Base-by-base conservation (phyloP, 176 grass and related monocot genomes). In the Oropetium thomaeum region DNA sequence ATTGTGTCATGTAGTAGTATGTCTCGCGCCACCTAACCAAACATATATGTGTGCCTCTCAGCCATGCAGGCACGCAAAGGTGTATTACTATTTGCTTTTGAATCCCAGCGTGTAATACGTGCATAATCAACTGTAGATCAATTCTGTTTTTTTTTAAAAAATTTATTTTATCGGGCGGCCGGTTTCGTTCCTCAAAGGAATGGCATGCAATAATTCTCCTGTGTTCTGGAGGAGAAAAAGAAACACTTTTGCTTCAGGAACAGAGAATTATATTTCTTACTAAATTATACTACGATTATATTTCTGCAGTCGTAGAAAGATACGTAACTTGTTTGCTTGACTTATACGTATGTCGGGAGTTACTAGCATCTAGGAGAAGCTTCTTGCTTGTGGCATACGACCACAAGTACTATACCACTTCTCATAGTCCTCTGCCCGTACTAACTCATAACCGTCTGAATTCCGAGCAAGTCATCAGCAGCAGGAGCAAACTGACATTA, bases 1-100 rank as follows among this genome's bases (percentile, higher is more conserved):
- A n/a, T 71, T 84, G 81, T 84, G 81, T 84, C 73, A 70, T 69
- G 51, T 68, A 48, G 16, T 37, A 37, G 35, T 45, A 27, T 51
- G 34, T 48, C 23, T 27, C 35, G 30, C 52, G 35, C 23, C 64
- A 76, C 25, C 53, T 23, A 75, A 38, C 62, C 30, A 75, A 45
- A 22, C 41, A 47, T 59, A 51, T 53, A 47, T 30, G n/a, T n/a
- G n/a, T n/a, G n/a, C n/a, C n/a, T n/a, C n/a, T n/a, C 40, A 51
- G 28, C 55, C 78, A 62, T 63, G 41, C 57, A 67, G 1, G 52
- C 57, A 67, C 1, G 52, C 49, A 19, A 67, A 75, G 20, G 1
- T n/a, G 7, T 71, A 53, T n/a, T n/a, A n/a, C n/a, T n/a, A n/a
- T 64, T 54, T 43, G 12, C 80, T 59, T 68, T 51, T 59, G 51